Base-by-base conservation (phyloP, 805 yeast genomes). In the Myxozyma geophila region DNA sequence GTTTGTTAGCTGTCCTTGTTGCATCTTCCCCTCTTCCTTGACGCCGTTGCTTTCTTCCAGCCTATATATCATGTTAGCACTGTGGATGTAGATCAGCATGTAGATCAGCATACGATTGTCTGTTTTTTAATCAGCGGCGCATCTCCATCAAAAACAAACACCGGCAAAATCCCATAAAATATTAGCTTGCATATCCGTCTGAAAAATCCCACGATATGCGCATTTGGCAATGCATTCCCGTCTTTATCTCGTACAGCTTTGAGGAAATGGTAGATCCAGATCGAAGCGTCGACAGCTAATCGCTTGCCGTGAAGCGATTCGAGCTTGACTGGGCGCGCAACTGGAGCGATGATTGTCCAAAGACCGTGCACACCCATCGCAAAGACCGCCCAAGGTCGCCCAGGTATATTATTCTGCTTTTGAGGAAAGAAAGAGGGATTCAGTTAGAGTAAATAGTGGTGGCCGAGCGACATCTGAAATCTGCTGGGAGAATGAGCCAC, bases 241-340 rank as follows among this genome's bases (percentile, higher is more conserved):
- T 88, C 88, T 46, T 84, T 77, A 74, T 92, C 96, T 69, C 98
- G 82, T 23, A 95, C 96, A 0, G 98, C 98, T 74, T 93, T 95
- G 67, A 95, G 79, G 73, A 95, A 95, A 75, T 95, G 99, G 74
- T 95, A 95, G 59, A 95, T 89, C 99, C 99, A 95, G 67, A 95
- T 95, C 1, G 98, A 93, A 0, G 99, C 99, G 80, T 95, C 99
- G 7, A 95, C 93, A 0, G 99, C 99, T 70, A 95, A 79, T 58
- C 83, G 80, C 73, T 87, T 88, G 62, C 92, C 86, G 23, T 89
- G 83, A 41, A 95, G 80, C 0, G 96, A 87, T 74, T 93, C 98
- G 36, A 95, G 81, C 59, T 93, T 82, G 1, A 95, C 96, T 0
- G 99, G 97, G 55, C 89, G 81, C 0, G 98, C 95, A 0, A 93